A percentile compares a stretch with the other conserved stretches of the same genome.
Evolutionary conservation across 257 asterid species (phyloP).

Genomic region (Parsonsia alboflavescens): DNA sequence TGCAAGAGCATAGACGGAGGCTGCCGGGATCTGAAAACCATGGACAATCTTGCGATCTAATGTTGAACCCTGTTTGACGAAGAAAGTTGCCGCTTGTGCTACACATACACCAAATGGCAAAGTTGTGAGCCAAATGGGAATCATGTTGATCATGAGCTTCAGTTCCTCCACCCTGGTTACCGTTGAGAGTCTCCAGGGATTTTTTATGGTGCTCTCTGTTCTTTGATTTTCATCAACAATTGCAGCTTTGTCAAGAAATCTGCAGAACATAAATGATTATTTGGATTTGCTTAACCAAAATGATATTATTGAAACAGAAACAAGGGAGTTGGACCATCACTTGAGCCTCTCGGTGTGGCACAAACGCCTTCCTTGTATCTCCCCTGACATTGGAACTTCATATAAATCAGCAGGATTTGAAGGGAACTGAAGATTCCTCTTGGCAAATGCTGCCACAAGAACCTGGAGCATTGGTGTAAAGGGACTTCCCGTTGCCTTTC

Average conservation of each 20-base stretch:
- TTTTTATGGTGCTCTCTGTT: slow-evolving; percentile 19
- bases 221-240: slow-evolving; percentile 35
- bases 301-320: background rate
- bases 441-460: slow-evolving; percentile 53
- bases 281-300: background rate
- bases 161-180: slow-evolving; percentile 67
- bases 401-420: slow-evolving; percentile 37
- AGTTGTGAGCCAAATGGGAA: slow-evolving; percentile 73
- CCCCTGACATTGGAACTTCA: slow-evolving; percentile 49
- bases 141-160: slow-evolving; percentile 56
- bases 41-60: slow-evolving; percentile 34
- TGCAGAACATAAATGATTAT: slow-evolving; percentile 12
- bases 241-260: slow-evolving; percentile 89
- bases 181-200: slow-evolving; percentile 58
- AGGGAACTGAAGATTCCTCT: slow-evolving; percentile 51
- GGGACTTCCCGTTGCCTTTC: slow-evolving; percentile 64
- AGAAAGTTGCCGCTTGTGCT: slow-evolving; percentile 68
- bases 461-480: slow-evolving; percentile 67
- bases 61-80: slow-evolving; percentile 61
- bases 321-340: slow-evolving; percentile 12
- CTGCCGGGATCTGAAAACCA: slow-evolving; percentile 58
- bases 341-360: slow-evolving; percentile 57
- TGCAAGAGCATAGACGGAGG: slow-evolving; percentile 53
- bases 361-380: slow-evolving; percentile 45
- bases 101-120: slow-evolving; percentile 66